phyloP scores from a whole-genome alignment of 1,139 yeast genomes.

The Taiozyma onychis region DNA sequence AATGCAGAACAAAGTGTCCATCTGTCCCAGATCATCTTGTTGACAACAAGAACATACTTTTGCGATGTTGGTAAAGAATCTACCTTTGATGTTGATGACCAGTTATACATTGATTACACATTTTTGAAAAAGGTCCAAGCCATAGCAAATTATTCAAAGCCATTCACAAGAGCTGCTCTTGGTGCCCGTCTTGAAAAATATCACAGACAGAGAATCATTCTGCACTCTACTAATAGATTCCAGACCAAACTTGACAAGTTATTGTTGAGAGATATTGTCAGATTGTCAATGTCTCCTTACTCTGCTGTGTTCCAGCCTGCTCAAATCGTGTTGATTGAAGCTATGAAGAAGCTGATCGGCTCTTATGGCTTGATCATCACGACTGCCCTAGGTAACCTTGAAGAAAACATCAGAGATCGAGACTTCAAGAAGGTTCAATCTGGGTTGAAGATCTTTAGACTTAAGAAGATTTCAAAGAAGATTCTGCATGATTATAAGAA shows the following conservation, averaged over 20 bases:
- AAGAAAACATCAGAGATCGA: constrained; percentile 45
- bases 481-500: constrained; percentile 54
- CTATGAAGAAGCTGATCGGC: constrained; percentile 70
- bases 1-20: constrained; percentile 65
- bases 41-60: constrained; percentile 74
- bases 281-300: constrained; percentile 65
- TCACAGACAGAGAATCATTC: constrained; percentile 69
- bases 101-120: constrained; percentile 37
- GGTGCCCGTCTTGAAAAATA: constrained; percentile 74
- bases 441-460: constrained; percentile 51
- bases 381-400: constrained; percentile 35
- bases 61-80: constrained; percentile 79
- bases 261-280: constrained; percentile 65
- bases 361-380: constrained; percentile 52
- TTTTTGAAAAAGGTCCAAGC: constrained; percentile 42
- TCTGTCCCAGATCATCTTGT: constrained; percentile 57
- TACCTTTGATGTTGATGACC: constrained; percentile 51
- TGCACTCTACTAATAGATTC: constrained; percentile 71
- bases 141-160: constrained; percentile 51
- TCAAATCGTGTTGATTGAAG: constrained; percentile 60
- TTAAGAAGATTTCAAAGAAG: constrained; percentile 48
- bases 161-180: constrained; percentile 72
- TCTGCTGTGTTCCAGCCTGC: constrained; percentile 68
- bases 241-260: constrained; percentile 63
- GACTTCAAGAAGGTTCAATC: constrained; percentile 62